A percentile compares a stretch with the other conserved stretches of the same genome.
phyloP scores from a whole-genome alignment of 2,329 filamentous ascomycete genomes.

The Chaetomiaceae sp. region DNA sequence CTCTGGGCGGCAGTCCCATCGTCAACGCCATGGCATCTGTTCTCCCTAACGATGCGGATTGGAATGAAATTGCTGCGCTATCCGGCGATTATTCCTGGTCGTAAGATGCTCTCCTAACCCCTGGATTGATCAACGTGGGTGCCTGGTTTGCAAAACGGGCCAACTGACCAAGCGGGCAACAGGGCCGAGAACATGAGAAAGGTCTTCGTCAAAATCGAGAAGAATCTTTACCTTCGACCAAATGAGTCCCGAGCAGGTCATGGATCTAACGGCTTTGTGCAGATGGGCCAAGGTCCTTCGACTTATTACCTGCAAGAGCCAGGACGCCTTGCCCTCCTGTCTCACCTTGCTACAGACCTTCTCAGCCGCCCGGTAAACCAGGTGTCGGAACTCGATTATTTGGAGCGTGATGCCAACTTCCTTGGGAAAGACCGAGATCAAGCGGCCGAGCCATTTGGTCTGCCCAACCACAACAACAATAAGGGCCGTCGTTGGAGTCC shows the following conservation, averaged over 20 bases:
- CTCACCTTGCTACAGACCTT: constrained; percentile 14
- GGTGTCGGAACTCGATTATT: constrained; percentile 7
- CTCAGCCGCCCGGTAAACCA: constrained; percentile 18
- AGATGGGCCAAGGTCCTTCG: constrained; percentile 14
- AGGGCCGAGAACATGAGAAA: constrained; percentile 17
- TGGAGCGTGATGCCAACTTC: constrained; percentile 23
- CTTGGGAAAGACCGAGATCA: constrained; percentile 24
- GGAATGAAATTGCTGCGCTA: constrained; percentile 24
- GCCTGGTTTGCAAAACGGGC: no score
- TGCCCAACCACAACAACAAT: constrained; percentile 24
- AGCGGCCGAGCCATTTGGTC: constrained; percentile 25
- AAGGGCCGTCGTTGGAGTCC: constrained; percentile 20
- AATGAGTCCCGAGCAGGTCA: constrained; percentile 16
- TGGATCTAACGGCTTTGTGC: constrained; percentile 16
- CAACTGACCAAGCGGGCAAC: constrained; percentile 16
- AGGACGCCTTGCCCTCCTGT: constrained; percentile 11
- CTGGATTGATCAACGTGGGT: constrained; percentile 1
- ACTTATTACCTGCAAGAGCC: constrained; percentile 7
- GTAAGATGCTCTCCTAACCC: constrained; percentile 18
- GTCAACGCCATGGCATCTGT: constrained; percentile 32
- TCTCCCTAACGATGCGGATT: constrained; percentile 34
- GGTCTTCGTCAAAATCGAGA: constrained; percentile 39
- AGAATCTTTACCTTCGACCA: constrained; percentile 35
- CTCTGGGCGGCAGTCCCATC: constrained; percentile 34
- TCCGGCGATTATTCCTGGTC: constrained; percentile 19